Conservation (phyloP, 139 green algal genomes). For the Microglena sp. region DNA sequence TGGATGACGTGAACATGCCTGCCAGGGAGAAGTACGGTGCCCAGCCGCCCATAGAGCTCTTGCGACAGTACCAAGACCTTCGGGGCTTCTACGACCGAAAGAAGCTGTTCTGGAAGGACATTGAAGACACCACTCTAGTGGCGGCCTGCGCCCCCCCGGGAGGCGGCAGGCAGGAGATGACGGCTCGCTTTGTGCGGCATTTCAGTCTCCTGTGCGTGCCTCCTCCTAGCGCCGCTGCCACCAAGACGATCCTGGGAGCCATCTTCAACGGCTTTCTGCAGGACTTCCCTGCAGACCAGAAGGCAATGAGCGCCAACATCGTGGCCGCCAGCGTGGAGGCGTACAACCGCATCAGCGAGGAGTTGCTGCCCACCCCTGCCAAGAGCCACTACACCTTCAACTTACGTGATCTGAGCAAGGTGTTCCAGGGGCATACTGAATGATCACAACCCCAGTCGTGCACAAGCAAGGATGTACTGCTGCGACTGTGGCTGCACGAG, state of each 20-base stretch:
- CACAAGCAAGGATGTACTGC: conserved; percentile 33
- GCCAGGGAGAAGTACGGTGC: conserved; percentile 67
- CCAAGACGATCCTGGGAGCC: conserved; percentile 65
- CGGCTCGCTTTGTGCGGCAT: conserved; percentile 67
- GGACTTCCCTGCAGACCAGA: conserved; percentile 49
- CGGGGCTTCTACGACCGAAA: conserved; percentile 72
- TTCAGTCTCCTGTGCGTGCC: conserved; percentile 75
- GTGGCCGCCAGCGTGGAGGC: conserved; percentile 57
- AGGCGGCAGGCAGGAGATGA: conserved; percentile 61
- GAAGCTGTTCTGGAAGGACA: conserved; percentile 83
- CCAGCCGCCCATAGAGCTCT: conserved; percentile 73
- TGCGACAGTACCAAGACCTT: conserved; percentile 79
- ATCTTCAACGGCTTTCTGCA: conserved; percentile 70
- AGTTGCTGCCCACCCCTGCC: conserved; percentile 64
- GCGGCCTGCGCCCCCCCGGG: conserved; percentile 65
- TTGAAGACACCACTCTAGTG: conserved; percentile 64
- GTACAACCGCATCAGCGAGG: conserved; percentile 56
- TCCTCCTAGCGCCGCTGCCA: conserved; percentile 41
- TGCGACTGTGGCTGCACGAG: conserved; percentile 73
- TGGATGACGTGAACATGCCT: conserved; percentile 89
- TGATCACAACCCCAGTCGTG: conserved; percentile 41
- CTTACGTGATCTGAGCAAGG: conserved; percentile 67
- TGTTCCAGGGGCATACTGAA: conserved; percentile 73
- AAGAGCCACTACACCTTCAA: conserved; percentile 83
- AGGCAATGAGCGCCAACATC: conserved; percentile 34